These are phyloP conservation scores for Mollisia scopiformis DNA, from an alignment of 2,329 filamentous ascomycete species.

Conservation along the genomic window DNA sequence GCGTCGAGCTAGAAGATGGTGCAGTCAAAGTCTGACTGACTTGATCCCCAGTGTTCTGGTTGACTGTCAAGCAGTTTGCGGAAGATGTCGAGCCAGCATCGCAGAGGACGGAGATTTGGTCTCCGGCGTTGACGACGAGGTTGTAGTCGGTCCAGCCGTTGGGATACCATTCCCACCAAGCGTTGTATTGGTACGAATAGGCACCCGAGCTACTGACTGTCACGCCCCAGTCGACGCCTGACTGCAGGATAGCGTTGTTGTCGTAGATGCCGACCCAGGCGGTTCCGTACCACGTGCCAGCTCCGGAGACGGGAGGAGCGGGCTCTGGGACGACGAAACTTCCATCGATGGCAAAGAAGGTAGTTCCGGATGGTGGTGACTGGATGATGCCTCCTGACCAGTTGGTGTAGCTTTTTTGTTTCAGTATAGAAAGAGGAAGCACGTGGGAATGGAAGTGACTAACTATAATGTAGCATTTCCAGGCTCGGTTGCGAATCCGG, in stretches of 20 bases:
- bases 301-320: not conserved
- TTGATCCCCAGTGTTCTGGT: not conserved
- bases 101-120: not conserved
- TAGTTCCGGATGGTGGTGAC: slow-evolving; percentile 3
- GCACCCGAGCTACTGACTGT: not conserved
- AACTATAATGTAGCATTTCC: not conserved
- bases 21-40: not conserved
- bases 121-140: not conserved
- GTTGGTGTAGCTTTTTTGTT: not conserved
- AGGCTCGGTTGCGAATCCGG: not conserved
- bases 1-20: not conserved
- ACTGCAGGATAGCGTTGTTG: slow-evolving; percentile 1
- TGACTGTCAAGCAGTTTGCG: not conserved
- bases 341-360: slow-evolving; percentile 3
- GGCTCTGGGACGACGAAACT: not conserved
- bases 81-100: not conserved
- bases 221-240: slow-evolving; percentile 8
- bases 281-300: slow-evolving; percentile 3
- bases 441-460: not conserved
- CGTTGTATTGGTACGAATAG: slow-evolving; percentile 2
- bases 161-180: slow-evolving; percentile 11
- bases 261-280: slow-evolving; percentile 6
- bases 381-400: slow-evolving; percentile 6
- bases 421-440: not conserved
- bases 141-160: not conserved